Evolutionary conservation across 2,329 filamentous ascomycete genomes (phyloP).

Genomic region (Neofusicoccum ribis): DNA sequence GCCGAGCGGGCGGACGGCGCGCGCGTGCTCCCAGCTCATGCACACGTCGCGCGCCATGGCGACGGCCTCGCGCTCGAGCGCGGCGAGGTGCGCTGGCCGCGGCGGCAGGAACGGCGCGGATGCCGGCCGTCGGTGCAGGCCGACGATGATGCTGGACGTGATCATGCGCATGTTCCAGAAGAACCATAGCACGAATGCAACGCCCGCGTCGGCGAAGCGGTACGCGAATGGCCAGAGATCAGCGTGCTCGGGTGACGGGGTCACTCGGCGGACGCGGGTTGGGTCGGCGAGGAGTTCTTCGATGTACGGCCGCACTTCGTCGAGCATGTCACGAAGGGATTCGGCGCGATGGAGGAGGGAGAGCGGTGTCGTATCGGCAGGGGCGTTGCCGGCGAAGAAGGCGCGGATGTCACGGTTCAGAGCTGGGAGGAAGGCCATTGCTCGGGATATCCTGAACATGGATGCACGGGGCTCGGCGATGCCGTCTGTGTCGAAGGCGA

Average conservation of each 20-base stretch:
- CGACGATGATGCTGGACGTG: not conserved
- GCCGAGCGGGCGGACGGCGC: conserved; percentile 1
- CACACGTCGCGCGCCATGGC: not conserved
- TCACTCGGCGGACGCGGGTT: not conserved
- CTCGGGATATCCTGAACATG: conserved; percentile 3
- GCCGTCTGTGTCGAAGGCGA: conserved; percentile 35
- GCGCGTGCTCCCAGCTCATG: conserved; percentile 13
- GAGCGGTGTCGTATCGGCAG: not conserved
- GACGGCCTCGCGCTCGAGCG: not conserved
- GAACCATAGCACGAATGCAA: conserved; percentile 15
- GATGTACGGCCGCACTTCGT: conserved; percentile 6
- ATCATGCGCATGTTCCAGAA: conserved; percentile 19
- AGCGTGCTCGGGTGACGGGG: not conserved
- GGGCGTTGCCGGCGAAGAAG: not conserved
- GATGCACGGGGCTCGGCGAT: conserved; percentile 20
- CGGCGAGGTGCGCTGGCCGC: not conserved
- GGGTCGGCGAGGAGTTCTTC: not conserved
- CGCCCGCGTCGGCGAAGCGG: conserved; percentile 9
- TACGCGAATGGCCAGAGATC: not conserved
- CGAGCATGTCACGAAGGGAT: not conserved
- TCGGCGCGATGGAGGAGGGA: conserved; percentile 1
- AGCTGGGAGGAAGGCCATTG: not conserved
- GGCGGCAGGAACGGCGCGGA: not conserved
- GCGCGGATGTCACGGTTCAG: conserved; percentile 8
- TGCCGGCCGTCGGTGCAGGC: not conserved